These are phyloP conservation scores for Myxozyma melibiosi DNA, from an alignment of 805 yeast species.

Conservation along the genomic window DNA sequence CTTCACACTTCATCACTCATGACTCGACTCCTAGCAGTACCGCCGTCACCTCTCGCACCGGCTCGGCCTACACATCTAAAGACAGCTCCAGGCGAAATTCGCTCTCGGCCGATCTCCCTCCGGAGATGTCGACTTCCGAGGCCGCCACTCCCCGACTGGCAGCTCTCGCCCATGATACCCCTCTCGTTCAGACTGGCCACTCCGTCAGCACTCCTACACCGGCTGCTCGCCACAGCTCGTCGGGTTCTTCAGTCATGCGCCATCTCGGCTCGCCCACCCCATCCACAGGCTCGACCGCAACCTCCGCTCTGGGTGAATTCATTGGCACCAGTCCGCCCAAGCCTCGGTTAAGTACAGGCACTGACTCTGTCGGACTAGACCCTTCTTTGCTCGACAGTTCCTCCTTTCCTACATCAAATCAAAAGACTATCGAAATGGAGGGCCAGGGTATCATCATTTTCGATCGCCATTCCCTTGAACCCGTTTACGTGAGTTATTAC, in stretches of 20 bases:
- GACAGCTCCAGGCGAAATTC: constrained; percentile 14
- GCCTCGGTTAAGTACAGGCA: background rate
- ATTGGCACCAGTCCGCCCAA: constrained; percentile 5
- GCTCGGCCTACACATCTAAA: constrained; percentile 1
- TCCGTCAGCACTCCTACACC: background rate
- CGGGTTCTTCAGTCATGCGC: constrained; percentile 1
- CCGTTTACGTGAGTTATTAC: constrained; percentile 54
- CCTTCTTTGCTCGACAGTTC: background rate
- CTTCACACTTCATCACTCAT: background rate
- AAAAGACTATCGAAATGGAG: constrained; percentile 58
- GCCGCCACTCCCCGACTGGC: background rate
- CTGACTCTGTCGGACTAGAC: background rate
- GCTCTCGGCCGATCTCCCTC: background rate
- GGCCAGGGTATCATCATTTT: constrained; percentile 91
- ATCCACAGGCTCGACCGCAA: background rate
- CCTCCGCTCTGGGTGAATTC: constrained; percentile 8
- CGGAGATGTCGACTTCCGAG: background rate
- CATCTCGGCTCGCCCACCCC: background rate
- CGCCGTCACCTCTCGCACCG: constrained; percentile 11
- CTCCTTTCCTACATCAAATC: background rate
- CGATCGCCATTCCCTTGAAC: constrained; percentile 56
- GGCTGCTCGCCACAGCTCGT: background rate
- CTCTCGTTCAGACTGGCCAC: too few species aligned
- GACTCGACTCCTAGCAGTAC: constrained; percentile 13
- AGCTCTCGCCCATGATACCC: too few species aligned